A percentile compares a stretch with the other conserved stretches of the same genome.
phyloP scores from a whole-genome alignment of 2,329 filamentous ascomycete species.

The Blastomyces percursus region DNA sequence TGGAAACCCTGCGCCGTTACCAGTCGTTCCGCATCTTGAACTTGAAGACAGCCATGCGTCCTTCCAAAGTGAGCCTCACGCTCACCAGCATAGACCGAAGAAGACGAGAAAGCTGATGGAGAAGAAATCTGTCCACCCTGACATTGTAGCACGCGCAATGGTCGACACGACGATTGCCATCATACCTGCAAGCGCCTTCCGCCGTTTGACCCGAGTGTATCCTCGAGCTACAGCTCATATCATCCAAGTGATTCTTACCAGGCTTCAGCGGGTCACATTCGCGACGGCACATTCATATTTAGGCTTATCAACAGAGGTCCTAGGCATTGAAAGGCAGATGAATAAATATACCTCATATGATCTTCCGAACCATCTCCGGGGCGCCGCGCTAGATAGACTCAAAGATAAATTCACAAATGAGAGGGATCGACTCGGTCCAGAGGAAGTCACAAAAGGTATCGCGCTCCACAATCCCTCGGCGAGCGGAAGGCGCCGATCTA shows the following conservation, averaged over 20 bases:
- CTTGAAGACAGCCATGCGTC: slow-evolving; percentile 33
- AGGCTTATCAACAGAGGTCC: slow-evolving; percentile 78
- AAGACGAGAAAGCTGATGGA: slow-evolving; percentile 30
- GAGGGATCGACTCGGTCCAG: slow-evolving; percentile 65
- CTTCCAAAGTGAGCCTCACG: slow-evolving; percentile 5
- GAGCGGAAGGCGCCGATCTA: slow-evolving; percentile 59
- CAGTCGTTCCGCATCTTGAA: slow-evolving; percentile 63
- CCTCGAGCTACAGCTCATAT: slow-evolving; percentile 96
- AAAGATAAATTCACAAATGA: slow-evolving; percentile 90
- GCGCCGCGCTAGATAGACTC: slow-evolving; percentile 66
- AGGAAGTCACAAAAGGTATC: slow-evolving; percentile 83
- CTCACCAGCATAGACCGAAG: slow-evolving; percentile 28
- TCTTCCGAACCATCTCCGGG: slow-evolving; percentile 79
- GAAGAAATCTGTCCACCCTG: slow-evolving; percentile 73
- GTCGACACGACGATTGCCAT: slow-evolving; percentile 97
- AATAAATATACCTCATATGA: slow-evolving; percentile 85
- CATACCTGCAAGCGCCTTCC: slow-evolving; percentile 92
- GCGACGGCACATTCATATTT: slow-evolving; percentile 92
- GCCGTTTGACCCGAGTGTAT: slow-evolving; percentile 82
- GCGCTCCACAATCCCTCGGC: slow-evolving; percentile 73
- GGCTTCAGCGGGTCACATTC: slow-evolving; percentile 87
- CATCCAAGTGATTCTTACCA: slow-evolving; percentile 90
- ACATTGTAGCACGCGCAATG: slow-evolving; percentile 91
- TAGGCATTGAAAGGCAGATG: slow-evolving; percentile 89
- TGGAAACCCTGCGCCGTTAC: slow-evolving; percentile 31